Percentiles rank a stretch among this genome's conserved stretches.
These are phyloP conservation scores for Fusarium sp. DNA, from an alignment of 2,329 filamentous ascomycete genomes.

Conservation along the genomic window DNA sequence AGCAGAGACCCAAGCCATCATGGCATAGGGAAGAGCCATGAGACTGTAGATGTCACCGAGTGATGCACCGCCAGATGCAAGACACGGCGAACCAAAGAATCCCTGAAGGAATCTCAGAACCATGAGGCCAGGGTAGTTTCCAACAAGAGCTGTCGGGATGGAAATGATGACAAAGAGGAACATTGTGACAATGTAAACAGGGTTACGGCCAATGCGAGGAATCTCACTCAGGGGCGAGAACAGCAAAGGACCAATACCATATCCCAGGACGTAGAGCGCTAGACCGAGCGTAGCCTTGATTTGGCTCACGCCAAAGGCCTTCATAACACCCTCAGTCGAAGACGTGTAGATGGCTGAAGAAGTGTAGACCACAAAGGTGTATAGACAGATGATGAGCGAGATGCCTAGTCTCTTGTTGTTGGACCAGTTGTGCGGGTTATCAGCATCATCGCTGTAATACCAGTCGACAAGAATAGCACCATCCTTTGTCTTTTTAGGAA, in stretches of 20 bases:
- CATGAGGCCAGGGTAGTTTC: conserved; percentile 73
- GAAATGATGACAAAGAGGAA: conserved; percentile 75
- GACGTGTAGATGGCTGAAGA: conserved; percentile 62
- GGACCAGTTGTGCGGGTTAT: conserved; percentile 68
- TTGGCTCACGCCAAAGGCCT: conserved; percentile 63
- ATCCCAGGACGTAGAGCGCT: conserved; percentile 72
- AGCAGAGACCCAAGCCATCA: conserved; percentile 69
- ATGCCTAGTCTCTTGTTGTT: conserved; percentile 56
- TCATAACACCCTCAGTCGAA: conserved; percentile 60
- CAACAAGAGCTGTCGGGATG: conserved; percentile 71
- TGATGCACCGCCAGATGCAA: conserved; percentile 69
- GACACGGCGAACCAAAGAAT: conserved; percentile 74
- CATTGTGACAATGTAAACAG: conserved; percentile 76
- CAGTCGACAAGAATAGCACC: conserved; percentile 65
- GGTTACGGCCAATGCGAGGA: conserved; percentile 74
- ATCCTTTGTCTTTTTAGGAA: conserved; percentile 61
- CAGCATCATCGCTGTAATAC: conserved; percentile 67
- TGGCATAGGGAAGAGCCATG: conserved; percentile 67
- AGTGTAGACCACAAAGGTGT: conserved; percentile 71
- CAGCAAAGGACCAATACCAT: conserved; percentile 72
- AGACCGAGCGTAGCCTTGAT: conserved; percentile 68
- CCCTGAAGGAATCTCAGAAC: conserved; percentile 74
- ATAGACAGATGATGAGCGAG: conserved; percentile 62
- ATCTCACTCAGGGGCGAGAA: conserved; percentile 77
- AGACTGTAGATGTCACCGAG: conserved; percentile 67